Evolutionary conservation across 2,329 filamentous ascomycete genomes (phyloP).

Genomic region (Aspergillus sp.): DNA sequence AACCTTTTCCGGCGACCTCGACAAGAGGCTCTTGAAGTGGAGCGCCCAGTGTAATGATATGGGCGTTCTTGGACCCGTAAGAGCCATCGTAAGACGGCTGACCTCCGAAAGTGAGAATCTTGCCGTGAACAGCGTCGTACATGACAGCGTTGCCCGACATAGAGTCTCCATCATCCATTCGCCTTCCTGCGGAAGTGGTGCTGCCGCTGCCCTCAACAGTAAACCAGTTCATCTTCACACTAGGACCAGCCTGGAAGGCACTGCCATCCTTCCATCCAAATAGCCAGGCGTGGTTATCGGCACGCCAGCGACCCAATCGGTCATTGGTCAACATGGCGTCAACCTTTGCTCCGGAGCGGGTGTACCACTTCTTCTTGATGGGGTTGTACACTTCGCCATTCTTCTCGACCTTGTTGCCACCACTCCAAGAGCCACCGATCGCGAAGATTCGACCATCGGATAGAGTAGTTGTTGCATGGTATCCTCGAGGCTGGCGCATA

Average conservation of each 20-base stretch:
- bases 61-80: conserved; percentile 46
- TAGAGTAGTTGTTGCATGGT: conserved; percentile 53
- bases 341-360: conserved; percentile 45
- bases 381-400: conserved; percentile 58
- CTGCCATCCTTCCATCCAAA: conserved; percentile 18
- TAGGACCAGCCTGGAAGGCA: conserved; percentile 56
- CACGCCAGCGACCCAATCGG: conserved; percentile 47
- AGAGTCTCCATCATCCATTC: conserved; percentile 31
- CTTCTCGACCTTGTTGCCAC: conserved; percentile 48
- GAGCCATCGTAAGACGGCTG: conserved; percentile 24
- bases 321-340: conserved; percentile 54
- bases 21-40: conserved; percentile 15
- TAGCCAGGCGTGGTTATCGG: conserved; percentile 28
- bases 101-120: conserved; percentile 15
- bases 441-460: conserved; percentile 58
- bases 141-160: conserved; percentile 18
- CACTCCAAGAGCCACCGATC: conserved; percentile 60
- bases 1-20: conserved; percentile 6
- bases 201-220: conserved; percentile 36
- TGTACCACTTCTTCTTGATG: conserved; percentile 47
- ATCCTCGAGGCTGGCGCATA: conserved; percentile 53
- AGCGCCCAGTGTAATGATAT: conserved; percentile 51
- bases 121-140: conserved; percentile 40
- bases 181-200: conserved; percentile 40
- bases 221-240: conserved; percentile 59